phyloP scores from a whole-genome alignment of 2,329 filamentous ascomycete genomes.

The Xylariaceae sp. region DNA sequence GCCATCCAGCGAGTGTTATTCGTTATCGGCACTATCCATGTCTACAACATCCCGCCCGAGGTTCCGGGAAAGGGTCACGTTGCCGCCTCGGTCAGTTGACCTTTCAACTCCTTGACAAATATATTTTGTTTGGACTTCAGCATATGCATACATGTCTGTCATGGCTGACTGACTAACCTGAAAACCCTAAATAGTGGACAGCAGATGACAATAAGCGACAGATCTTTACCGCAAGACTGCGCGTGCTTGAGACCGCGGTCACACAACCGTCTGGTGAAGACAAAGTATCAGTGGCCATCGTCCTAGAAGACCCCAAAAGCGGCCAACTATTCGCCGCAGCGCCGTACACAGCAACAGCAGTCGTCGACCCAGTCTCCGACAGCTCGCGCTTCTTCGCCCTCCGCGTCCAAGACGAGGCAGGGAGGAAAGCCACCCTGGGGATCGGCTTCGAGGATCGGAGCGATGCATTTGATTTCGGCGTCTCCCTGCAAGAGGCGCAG shows the following conservation, averaged over 20 bases:
- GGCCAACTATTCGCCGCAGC: constrained; percentile 80
- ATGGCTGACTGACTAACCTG: constrained; percentile 6
- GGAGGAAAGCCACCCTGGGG: constrained; percentile 74
- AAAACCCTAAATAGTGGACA: constrained; percentile 56
- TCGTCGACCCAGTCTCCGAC: constrained; percentile 75
- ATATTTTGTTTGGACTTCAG: background rate
- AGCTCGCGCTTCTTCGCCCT: constrained; percentile 82
- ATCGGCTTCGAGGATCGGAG: constrained; percentile 84
- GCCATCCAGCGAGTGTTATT: constrained; percentile 85
- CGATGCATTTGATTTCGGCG: constrained; percentile 81
- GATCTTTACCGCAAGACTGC: constrained; percentile 82
- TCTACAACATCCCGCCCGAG: constrained; percentile 83
- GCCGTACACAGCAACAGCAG: constrained; percentile 63
- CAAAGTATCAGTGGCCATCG: constrained; percentile 66
- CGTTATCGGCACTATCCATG: constrained; percentile 68
- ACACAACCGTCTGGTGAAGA: constrained; percentile 43
- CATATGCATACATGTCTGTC: background rate
- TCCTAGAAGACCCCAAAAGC: constrained; percentile 70
- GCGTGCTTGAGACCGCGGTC: constrained; percentile 71
- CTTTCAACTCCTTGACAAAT: background rate
- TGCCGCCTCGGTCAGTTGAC: constrained; percentile 48
- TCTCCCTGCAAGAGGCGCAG: constrained; percentile 73
- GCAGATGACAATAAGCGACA: constrained; percentile 62
- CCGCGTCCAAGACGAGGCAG: constrained; percentile 69
- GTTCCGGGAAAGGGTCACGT: constrained; percentile 74